Percentiles rank a stretch among this genome's conserved stretches.
Conservation (phyloP, 2,329 filamentous ascomycete genomes). For the Hypomyces rosellus region DNA sequence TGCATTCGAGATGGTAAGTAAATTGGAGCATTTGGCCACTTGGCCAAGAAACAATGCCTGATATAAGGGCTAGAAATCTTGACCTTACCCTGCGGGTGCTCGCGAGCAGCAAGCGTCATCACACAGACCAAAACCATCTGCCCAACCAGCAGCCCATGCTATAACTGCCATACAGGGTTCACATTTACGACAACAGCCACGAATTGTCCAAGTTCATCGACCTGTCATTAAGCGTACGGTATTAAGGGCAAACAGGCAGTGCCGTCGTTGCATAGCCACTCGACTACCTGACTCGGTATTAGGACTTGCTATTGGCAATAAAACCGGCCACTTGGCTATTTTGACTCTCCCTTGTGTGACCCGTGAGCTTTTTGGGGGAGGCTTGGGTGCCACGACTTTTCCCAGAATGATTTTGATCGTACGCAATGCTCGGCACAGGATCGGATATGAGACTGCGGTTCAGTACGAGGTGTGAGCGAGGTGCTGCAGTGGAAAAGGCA, state of each 20-base stretch:
- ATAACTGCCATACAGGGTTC: slow-evolving; percentile 11
- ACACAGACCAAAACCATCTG: slow-evolving; percentile 15
- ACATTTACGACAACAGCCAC: slow-evolving; percentile 12
- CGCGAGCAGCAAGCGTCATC: slow-evolving; percentile 10
- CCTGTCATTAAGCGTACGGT: too few relatives aligned
- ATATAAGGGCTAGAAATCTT: slow-evolving; percentile 9
- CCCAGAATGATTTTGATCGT: too few relatives aligned
- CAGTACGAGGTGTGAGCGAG: too few relatives aligned
- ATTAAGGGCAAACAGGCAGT: not conserved
- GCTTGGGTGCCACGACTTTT: too few relatives aligned
- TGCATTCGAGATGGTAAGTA: slow-evolving; percentile 16
- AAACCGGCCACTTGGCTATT: too few relatives aligned
- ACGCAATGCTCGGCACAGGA: too few relatives aligned
- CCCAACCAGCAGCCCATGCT: slow-evolving; percentile 11
- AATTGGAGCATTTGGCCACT: not conserved
- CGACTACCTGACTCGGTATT: not conserved
- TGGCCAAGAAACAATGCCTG: not conserved
- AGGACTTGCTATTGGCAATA: too few relatives aligned
- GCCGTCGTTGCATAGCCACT: not conserved
- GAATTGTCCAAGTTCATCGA: slow-evolving; percentile 2
- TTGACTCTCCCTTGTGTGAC: too few relatives aligned
- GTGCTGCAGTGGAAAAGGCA: too few relatives aligned
- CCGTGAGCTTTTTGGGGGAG: too few relatives aligned
- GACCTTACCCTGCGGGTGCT: slow-evolving; percentile 16
- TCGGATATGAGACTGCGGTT: too few relatives aligned